These are phyloP conservation scores for Coemansia sp. DNA, from an alignment of 192 early-diverging fungal species.

Conservation along the genomic window DNA sequence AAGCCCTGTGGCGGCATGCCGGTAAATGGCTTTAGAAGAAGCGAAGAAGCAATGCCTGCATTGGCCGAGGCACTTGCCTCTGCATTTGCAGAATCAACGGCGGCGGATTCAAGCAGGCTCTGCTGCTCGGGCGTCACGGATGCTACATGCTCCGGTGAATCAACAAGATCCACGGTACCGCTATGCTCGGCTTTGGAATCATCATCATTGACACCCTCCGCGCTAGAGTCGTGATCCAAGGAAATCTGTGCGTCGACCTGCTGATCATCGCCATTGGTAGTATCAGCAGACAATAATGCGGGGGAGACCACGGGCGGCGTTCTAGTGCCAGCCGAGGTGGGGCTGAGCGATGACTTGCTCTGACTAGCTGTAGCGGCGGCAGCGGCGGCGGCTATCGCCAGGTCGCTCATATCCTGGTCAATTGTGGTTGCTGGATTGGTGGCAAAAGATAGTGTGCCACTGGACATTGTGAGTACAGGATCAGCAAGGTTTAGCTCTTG, in stretches of 20 bases:
- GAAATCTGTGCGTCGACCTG: neutral
- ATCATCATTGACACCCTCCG: neutral
- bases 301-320: neutral
- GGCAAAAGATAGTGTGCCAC: slow-evolving; percentile 17
- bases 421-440: neutral
- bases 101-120: neutral
- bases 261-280: neutral
- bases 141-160: neutral
- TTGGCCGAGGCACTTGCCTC: neutral
- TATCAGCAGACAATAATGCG: neutral
- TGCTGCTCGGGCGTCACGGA: neutral
- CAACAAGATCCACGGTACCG: neutral
- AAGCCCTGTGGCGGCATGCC: slow-evolving; percentile 24
- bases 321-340: neutral
- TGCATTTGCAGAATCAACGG: neutral
- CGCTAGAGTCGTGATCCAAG: neutral
- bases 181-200: neutral
- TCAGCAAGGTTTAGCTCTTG: neutral
- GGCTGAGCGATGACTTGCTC: neutral
- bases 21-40: slow-evolving; percentile 42
- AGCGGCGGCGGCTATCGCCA: slow-evolving; percentile 9
- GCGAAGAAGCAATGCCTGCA: slow-evolving; percentile 17
- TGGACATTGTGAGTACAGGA: slow-evolving; percentile 9
- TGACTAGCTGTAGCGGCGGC: slow-evolving; percentile 1
- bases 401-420: slow-evolving; percentile 1